A percentile compares a stretch with the other conserved stretches of the same genome.
phyloP scores from a whole-genome alignment of 2,329 filamentous ascomycete genomes.

The Zopfia rhizophila region DNA sequence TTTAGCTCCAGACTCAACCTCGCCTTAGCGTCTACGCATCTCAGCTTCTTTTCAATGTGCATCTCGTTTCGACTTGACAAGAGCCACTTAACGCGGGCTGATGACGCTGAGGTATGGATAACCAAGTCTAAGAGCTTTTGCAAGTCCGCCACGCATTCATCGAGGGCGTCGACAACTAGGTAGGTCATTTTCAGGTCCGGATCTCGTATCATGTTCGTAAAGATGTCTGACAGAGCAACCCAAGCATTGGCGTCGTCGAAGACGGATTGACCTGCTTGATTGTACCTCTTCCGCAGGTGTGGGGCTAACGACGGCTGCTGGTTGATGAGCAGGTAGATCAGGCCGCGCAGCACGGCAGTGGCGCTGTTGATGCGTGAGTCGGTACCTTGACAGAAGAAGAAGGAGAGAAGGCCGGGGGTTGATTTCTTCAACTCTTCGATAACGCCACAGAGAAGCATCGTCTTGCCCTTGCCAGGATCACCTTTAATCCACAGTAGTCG shows the following conservation, averaged over 20 bases:
- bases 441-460: too few species aligned
- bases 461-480: too few species aligned
- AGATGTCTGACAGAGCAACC: conserved; percentile 49
- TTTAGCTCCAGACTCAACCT: conserved; percentile 44
- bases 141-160: conserved; percentile 16
- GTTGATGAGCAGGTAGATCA: conserved; percentile 46
- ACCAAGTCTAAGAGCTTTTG: conserved; percentile 17
- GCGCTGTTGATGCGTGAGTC: conserved; percentile 50
- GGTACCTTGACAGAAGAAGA: conserved; percentile 58
- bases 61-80: conserved; percentile 56
- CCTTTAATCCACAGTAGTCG: conserved; percentile 46
- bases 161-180: conserved; percentile 17
- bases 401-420: conserved; percentile 27
- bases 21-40: conserved; percentile 18
- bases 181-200: conserved; percentile 9
- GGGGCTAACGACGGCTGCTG: conserved; percentile 46
- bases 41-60: conserved; percentile 47
- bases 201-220: conserved; percentile 55
- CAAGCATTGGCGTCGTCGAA: conserved; percentile 56
- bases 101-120: conserved; percentile 31
- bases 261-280: conserved; percentile 41
- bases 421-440: conserved; percentile 44
- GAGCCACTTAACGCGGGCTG: conserved; percentile 26
- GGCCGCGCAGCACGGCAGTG: conserved; percentile 52
- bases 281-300: conserved; percentile 49